Conservation (phyloP, 225 moss, liverwort and hornwort genomes). For the Pleurozium schreberi region DNA sequence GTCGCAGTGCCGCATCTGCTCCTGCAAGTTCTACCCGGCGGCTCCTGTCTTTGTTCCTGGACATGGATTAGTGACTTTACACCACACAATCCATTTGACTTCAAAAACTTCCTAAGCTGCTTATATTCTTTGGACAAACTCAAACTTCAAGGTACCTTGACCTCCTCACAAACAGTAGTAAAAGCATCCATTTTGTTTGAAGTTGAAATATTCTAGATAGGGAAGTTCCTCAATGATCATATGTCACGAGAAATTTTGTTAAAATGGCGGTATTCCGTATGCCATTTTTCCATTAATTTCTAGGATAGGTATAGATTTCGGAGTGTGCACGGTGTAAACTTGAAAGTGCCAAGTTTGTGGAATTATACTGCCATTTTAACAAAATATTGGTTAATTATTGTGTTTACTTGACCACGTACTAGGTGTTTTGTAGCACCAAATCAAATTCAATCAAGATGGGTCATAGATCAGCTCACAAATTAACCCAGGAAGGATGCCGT, state of each 20-base stretch:
- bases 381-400: no score
- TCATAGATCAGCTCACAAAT: neutral
- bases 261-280: no score
- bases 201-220: neutral
- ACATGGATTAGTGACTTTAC: neutral
- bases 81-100: neutral
- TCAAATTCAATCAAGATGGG: neutral
- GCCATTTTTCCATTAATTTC: no score
- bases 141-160: neutral
- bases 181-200: neutral
- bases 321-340: no score
- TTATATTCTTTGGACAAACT: neutral
- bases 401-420: no score
- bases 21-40: neutral
- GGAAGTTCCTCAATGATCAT: no score
- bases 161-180: neutral
- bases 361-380: no score
- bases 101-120: neutral
- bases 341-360: no score
- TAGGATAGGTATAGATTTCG: no score
- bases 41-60: conserved; percentile 12
- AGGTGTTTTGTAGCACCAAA: neutral
- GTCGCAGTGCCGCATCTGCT: neutral
- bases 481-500: no score
- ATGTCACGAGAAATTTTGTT: no score